These are phyloP conservation scores for Dendrobium catenatum DNA, from an alignment of 106 monocot genomes.

Conservation along the genomic window DNA sequence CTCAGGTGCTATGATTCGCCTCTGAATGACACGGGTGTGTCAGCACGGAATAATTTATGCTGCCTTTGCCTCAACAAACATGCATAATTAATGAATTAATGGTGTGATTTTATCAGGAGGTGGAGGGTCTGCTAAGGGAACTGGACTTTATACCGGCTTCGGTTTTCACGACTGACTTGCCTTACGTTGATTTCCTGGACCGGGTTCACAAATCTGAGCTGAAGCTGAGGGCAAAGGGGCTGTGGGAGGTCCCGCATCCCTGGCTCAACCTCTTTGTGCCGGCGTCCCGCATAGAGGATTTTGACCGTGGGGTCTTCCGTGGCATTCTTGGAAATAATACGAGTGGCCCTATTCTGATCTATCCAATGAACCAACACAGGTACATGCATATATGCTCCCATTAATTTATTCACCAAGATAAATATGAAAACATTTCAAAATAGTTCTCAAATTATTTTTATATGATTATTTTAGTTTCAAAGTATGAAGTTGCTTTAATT, in stretches of 20 bases:
- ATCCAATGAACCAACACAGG: slow-evolving; percentile 84
- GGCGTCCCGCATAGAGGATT: slow-evolving; percentile 46
- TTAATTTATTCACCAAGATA: no score
- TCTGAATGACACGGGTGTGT: no score
- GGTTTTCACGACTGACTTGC: slow-evolving; percentile 57
- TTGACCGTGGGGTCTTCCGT: slow-evolving; percentile 67
- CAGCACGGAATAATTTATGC: no score
- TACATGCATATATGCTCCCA: neutral
- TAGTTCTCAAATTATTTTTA: no score
- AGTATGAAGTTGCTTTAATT: no score
- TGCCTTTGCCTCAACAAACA: neutral
- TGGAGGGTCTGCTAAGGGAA: slow-evolving; percentile 47
- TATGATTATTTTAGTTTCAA: no score
- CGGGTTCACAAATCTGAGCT: slow-evolving; percentile 68
- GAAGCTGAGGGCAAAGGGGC: slow-evolving; percentile 54
- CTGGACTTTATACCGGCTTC: slow-evolving; percentile 52
- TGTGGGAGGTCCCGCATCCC: slow-evolving; percentile 92
- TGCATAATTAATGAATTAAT: slow-evolving; percentile 1
- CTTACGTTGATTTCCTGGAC: slow-evolving; percentile 77
- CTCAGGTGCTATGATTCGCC: no score
- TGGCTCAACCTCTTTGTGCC: slow-evolving; percentile 95
- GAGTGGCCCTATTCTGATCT: slow-evolving; percentile 79
- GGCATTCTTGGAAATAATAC: slow-evolving; percentile 50
- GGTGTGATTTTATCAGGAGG: slow-evolving; percentile 22
- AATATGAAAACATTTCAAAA: no score